phyloP scores from a whole-genome alignment of 176 grass and related monocot genomes.

The Elymus sibiricus region DNA sequence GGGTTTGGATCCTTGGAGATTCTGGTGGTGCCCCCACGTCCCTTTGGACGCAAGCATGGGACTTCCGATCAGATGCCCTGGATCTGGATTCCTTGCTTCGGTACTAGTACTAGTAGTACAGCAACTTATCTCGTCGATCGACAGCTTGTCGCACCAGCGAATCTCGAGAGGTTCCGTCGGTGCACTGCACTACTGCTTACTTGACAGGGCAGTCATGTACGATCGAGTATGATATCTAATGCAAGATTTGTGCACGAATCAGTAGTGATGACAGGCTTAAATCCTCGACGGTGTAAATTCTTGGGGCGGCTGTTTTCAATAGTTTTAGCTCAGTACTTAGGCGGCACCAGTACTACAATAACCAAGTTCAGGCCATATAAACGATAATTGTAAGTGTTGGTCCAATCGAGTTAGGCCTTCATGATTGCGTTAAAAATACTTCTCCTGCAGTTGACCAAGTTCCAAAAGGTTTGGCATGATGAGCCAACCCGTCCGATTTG shows the following conservation, averaged over 20 bases:
- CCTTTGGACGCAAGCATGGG: constrained; percentile 35
- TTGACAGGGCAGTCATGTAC: neutral
- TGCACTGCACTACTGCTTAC: neutral
- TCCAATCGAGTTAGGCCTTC: neutral
- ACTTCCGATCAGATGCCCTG: constrained; percentile 1
- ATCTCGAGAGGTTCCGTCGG: neutral
- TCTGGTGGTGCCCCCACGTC: constrained; percentile 7
- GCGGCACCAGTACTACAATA: neutral
- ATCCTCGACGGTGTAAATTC: neutral
- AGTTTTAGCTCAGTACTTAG: neutral
- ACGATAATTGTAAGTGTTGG: neutral
- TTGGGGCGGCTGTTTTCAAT: neutral
- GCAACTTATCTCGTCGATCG: neutral
- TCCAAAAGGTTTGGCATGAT: neutral
- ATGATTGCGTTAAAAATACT: neutral
- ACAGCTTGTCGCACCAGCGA: constrained; percentile 9
- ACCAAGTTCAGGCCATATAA: neutral
- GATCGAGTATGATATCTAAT: neutral
- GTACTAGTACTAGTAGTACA: neutral
- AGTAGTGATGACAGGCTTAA: neutral
- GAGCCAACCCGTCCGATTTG: neutral
- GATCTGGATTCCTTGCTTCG: constrained; percentile 33
- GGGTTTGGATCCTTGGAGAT: constrained; percentile 39
- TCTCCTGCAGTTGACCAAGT: neutral
- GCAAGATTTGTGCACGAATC: neutral